Evolutionary conservation across 768 basidiomycete species (phyloP), one percentile per base, ranked within the genome.

Genomic region (Leccinum uliginosum): DNA sequence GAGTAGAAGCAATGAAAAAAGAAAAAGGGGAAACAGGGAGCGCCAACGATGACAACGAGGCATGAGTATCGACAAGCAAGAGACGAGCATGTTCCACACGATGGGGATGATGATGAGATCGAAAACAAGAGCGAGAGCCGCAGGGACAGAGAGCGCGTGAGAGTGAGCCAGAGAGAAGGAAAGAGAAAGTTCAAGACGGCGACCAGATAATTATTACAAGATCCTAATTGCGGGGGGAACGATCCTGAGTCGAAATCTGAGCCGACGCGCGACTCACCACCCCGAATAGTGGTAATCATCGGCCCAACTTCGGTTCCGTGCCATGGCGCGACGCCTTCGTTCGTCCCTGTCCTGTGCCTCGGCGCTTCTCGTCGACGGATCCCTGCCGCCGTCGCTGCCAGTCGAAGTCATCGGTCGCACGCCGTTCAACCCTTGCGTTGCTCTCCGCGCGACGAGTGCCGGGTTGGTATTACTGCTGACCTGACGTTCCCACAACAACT

Each of bases 401-500:
- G 63, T 67, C 52, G 73, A 66, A 9, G 73, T 72, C 57, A 74
- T 46, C 6, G 77, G 72, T 43, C 76, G 68, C 55, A 74, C 52
- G 15, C 71, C 69, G 29, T 67, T 47, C 15, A 71, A 54, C 26
- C 65, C 63, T 66, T 67, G 66, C 24, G 57, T 67, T 24, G 70
- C 46, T 47, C 73, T 64, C 34, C 69, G 65, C 1, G 71, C 67
- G 7, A 64, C 67, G 6, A 73, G 77, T 8, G 76, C 72, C 43
- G 79, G 71, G 56, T 80, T 82, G 15, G 74, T 76, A 58, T 75
- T 76, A 29, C 70, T 71, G 67, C 83, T 83, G 60, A 87, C 80
- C 60, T 87, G 85, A 14, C 87, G 78, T 62, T 86, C 89, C 91
- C 91, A 92, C 6, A 94, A 72, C 55, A 94, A 68, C 63, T 93